A percentile compares a stretch with the other conserved stretches of the same genome.
phyloP scores from a whole-genome alignment of 352 stramenopile genomes.

The Globisporangium megalacanthum region DNA sequence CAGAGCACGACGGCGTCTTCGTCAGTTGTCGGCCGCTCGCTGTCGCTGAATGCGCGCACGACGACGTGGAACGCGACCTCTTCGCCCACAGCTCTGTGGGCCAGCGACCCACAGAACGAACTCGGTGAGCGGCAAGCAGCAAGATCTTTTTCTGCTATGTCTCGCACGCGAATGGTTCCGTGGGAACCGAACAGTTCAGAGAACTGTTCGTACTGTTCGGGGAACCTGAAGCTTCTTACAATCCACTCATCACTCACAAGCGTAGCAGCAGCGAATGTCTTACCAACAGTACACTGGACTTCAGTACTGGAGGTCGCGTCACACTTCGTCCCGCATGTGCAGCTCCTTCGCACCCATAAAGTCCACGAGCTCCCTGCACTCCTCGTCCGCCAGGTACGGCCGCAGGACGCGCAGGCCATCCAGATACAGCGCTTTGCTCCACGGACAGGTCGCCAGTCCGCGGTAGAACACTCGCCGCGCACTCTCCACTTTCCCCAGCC shows the following conservation, averaged over 20 bases:
- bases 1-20: slow-evolving; percentile 27
- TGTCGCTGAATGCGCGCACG: slow-evolving; percentile 20
- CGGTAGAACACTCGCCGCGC: slow-evolving; percentile 75
- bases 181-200: no score
- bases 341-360: slow-evolving; percentile 75
- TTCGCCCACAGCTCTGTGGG: slow-evolving; percentile 26
- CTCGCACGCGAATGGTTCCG: no score
- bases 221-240: no score
- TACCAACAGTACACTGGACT: neutral
- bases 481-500: slow-evolving; percentile 55
- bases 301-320: no score
- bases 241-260: no score
- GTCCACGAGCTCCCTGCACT: slow-evolving; percentile 58
- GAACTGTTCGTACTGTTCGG: no score
- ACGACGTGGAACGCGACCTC: slow-evolving; percentile 43
- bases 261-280: neutral
- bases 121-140: no score
- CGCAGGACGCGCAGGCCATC: slow-evolving; percentile 58
- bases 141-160: no score
- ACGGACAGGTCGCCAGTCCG: slow-evolving; percentile 58
- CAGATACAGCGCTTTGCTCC: slow-evolving; percentile 75
- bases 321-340: slow-evolving; percentile 31
- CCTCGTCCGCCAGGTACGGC: slow-evolving; percentile 49
- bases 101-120: no score
- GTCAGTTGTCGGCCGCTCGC: neutral